These are phyloP conservation scores for Lactarius quietus DNA, from an alignment of 768 basidiomycete species.

Conservation along the genomic window DNA sequence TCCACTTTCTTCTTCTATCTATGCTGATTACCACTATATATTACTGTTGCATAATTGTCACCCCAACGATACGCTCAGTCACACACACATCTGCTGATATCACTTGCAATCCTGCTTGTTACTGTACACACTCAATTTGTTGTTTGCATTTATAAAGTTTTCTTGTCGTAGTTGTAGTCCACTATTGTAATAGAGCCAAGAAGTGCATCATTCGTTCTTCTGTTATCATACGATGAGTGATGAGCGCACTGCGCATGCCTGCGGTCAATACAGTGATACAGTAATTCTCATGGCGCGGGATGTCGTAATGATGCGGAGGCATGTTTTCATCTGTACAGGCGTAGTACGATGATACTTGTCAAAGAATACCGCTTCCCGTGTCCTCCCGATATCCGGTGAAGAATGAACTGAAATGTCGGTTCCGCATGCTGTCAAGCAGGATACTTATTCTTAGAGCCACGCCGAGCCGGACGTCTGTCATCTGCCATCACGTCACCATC, in stretches of 20 bases:
- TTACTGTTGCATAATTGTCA: background rate
- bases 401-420: no score
- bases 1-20: background rate
- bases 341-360: no score
- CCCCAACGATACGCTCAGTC: background rate
- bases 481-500: no score
- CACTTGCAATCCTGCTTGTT: background rate
- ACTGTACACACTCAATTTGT: background rate
- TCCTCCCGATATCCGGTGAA: no score
- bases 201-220: background rate
- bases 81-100: slow-evolving; percentile 1
- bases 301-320: background rate
- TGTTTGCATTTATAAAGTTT: background rate
- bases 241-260: no score
- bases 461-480: no score
- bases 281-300: background rate
- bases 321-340: no score
- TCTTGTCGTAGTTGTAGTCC: background rate
- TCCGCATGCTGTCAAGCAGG: no score
- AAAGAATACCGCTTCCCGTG: no score
- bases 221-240: background rate
- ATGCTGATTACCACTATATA: background rate
- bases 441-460: no score
- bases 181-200: background rate
- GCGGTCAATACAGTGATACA: no score